Conservation (phyloP, 1,284 basidiomycete species). For the Papiliotrema nemorosa region DNA sequence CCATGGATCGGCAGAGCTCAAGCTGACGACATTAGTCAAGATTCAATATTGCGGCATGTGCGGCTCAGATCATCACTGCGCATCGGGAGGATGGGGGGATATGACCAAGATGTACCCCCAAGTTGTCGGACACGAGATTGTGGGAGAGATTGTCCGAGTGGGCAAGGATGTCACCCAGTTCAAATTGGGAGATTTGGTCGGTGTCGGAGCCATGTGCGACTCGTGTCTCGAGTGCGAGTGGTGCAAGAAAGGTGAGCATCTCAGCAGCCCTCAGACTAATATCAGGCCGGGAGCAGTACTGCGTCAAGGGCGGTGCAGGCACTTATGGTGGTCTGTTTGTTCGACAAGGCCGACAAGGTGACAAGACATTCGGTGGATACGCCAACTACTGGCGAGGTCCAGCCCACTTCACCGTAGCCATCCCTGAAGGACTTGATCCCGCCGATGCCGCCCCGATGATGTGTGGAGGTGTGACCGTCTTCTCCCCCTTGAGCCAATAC, state of each 20-base stretch:
- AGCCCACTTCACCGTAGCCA: conserved; percentile 60
- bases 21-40: not conserved
- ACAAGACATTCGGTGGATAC: conserved; percentile 52
- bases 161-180: conserved; percentile 51
- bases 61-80: conserved; percentile 24
- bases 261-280: conserved; percentile 27
- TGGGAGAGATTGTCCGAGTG: conserved; percentile 49
- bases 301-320: conserved; percentile 43
- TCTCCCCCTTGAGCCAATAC: conserved; percentile 50
- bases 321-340: conserved; percentile 37
- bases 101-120: conserved; percentile 14
- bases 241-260: conserved; percentile 48
- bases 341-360: conserved; percentile 17
- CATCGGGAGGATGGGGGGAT: conserved; percentile 18
- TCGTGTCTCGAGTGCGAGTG: conserved; percentile 47
- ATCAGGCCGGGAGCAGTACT: conserved; percentile 53
- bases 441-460: conserved; percentile 55
- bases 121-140: conserved; percentile 54
- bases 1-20: not conserved
- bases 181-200: conserved; percentile 51
- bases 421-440: conserved; percentile 59
- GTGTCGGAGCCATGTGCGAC: conserved; percentile 54
- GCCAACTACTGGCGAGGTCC: conserved; percentile 41
- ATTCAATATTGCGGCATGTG: conserved; percentile 40
- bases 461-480: conserved; percentile 51